phyloP scores from a whole-genome alignment of 139 green algal genomes.

The Micractinium sp. region DNA sequence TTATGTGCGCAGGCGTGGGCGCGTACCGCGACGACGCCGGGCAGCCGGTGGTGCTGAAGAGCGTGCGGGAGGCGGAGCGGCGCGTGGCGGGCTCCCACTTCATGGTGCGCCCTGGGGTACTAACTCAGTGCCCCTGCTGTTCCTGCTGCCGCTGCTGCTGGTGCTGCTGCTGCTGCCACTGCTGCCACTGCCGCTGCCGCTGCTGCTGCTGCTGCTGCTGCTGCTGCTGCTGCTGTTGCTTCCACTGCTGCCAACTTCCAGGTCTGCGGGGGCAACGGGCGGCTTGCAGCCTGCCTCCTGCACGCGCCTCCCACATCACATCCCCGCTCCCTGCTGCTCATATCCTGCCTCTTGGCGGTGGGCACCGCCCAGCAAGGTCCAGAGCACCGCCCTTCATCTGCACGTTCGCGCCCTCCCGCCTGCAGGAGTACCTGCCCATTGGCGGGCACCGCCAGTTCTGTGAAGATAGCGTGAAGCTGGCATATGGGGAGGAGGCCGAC shows the following conservation, averaged over 20 bases:
- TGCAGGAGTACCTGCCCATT: constrained; percentile 81
- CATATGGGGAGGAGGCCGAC: constrained; percentile 74
- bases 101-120: constrained; percentile 74
- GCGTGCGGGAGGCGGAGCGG: constrained; percentile 84
- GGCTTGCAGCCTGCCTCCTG: not conserved
- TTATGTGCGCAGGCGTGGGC: constrained; percentile 56
- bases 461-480: constrained; percentile 78
- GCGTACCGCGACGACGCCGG: constrained; percentile 87
- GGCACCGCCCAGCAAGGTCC: too few species aligned
- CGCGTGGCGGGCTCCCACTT: constrained; percentile 72
- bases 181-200: not conserved
- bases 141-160: not conserved
- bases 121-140: not conserved
- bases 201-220: not conserved
- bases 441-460: constrained; percentile 80
- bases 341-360: not conserved
- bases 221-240: not conserved
- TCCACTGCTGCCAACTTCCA: not conserved
- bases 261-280: not conserved
- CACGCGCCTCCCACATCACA: not conserved
- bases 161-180: not conserved
- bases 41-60: constrained; percentile 86
- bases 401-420: not conserved
- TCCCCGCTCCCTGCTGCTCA: not conserved
- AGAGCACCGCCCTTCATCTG: too few species aligned